Evolutionary conservation across 805 yeast species (phyloP), one percentile per base, ranked within the genome.

Genomic region (Sugiyamaella marilandica): DNA sequence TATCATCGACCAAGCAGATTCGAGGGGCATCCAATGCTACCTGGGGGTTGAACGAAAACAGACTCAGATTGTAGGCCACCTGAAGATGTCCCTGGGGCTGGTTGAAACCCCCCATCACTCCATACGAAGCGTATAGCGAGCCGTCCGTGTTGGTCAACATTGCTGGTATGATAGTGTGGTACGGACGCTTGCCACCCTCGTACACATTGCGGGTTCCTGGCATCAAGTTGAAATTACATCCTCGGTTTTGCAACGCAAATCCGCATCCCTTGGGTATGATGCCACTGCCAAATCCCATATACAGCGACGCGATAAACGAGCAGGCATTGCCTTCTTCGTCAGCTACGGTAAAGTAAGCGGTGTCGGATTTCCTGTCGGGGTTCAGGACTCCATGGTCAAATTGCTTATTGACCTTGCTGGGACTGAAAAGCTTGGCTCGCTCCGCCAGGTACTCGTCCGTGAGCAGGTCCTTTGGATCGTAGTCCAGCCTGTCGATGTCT

Each of bases 11-110:
- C 50, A 87, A 71, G 41, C 87, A 82, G 41, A 87, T 72, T 56
- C 95, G 74, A 2, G 95, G 94, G 10, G 85, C 81, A 63, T 87
- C 94, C 35, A 86, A 66, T 3, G 90, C 82, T 59, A 81, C 79
- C 67, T 87, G 95, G 2, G 92, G 87, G 50, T 79, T 77, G 61
- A 82, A 67, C 0, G 82, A 82, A 65, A 83, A 87, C 10, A 82
- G 62, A 1, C 76, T 61, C 74, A 87, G 65, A 64, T 87, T 87
- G 56, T 86, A 67, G 36, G 79, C 83, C 35, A 85, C 91, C 65
- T 85, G 92, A 5, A 87, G 81, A 60, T 87, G 95, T 1, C 91
- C 91, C 60, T 85, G 88, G 2, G 95, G 95, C 66, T 87, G 95
- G 72, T 83, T 85, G 70, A 82, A 87, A 0, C 92, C 95, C 14